A percentile compares a stretch with the other conserved stretches of the same genome.
These are phyloP conservation scores for Actinomucor elegans DNA, from an alignment of 371 early-diverging fungal genomes.

Conservation along the genomic window DNA sequence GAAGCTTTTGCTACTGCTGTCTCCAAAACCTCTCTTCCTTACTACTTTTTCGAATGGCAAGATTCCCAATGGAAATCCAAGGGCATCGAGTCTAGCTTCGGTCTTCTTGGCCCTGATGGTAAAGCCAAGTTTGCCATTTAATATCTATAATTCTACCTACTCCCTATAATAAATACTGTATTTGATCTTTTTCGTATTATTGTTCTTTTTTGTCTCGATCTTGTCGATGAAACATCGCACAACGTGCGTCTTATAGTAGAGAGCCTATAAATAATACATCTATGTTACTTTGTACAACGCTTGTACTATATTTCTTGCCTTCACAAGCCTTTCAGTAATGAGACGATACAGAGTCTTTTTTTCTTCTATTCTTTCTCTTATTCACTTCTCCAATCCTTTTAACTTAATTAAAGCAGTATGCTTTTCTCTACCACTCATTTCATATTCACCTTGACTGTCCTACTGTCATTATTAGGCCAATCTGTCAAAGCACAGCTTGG, in stretches of 20 bases:
- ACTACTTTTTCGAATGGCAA: constrained; percentile 62
- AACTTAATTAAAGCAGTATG: too few relatives aligned
- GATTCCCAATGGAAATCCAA: constrained; percentile 62
- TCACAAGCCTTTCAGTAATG: neutral
- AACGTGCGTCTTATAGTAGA: neutral
- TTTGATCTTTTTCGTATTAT: too few relatives aligned
- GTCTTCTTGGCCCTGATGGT: constrained; percentile 35
- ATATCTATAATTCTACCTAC: neutral
- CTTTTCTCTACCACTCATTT: too few relatives aligned
- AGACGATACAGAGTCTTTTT: neutral
- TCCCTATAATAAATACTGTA: too few relatives aligned
- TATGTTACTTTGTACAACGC: constrained; percentile 7
- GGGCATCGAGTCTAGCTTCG: constrained; percentile 64
- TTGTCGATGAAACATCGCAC: neutral
- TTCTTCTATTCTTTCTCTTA: neutral
- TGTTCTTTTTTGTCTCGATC: too few relatives aligned
- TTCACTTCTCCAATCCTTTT: neutral
- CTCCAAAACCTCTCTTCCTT: constrained; percentile 40
- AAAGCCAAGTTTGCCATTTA: constrained; percentile 23
- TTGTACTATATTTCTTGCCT: neutral
- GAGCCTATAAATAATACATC: neutral
- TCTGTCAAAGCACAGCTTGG: constrained; percentile 23
- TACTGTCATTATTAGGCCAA: too few relatives aligned
- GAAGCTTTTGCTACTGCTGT: constrained; percentile 44
- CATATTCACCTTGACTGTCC: too few relatives aligned